Evolutionary conservation across 1,284 basidiomycete species (phyloP), one percentile per base, ranked within the genome.

Genomic region (Boletellus deceptivus): DNA sequence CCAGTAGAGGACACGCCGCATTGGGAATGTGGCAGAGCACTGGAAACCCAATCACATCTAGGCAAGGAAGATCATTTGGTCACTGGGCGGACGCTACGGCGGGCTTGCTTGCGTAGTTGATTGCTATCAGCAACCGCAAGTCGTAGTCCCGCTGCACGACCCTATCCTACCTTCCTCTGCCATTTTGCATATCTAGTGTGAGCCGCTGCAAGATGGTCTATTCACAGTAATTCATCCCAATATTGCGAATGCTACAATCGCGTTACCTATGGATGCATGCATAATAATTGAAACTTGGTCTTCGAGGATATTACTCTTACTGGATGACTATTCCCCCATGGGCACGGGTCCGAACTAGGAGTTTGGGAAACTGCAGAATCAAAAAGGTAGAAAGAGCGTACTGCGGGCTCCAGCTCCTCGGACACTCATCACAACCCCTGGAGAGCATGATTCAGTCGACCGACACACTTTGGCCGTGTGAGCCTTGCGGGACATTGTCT

Each of bases 201-300:
- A 37, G 40, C 47, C 40, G 17, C 35, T 49, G 59, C 49, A 53
- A 44, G 43, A 52, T 45, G 53, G 46, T 64, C 53, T 52, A 54
- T 52, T 39, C 45, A 46, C 45, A 29, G 36, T 46, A 42, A 35
- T 50, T 22, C 43, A 48, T 46, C 18, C 54, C 35, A 6, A 37
- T 16, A 37, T 36, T 46, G 34, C 45, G 20, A 48, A 49, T 49
- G 44, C 48, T 49, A 38, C 36, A 46, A 48, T 46, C 44, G 37
- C 34, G 4, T 46, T 50, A 44, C 43, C 6, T 60, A 64, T 47
- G 65, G 40, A 57, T 48, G 59, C 45, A 46, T 55, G 39, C 58
- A 51, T 65, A 57, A 62, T 62, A 38, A 46, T 35, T 29, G 27
- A 29, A 25, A 25, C 24, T 29, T 10, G n/a, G 27, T 29, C 27